Evolutionary conservation across 2,329 filamentous ascomycete species (phyloP).

Genomic region (Byssochlamys sp.): DNA sequence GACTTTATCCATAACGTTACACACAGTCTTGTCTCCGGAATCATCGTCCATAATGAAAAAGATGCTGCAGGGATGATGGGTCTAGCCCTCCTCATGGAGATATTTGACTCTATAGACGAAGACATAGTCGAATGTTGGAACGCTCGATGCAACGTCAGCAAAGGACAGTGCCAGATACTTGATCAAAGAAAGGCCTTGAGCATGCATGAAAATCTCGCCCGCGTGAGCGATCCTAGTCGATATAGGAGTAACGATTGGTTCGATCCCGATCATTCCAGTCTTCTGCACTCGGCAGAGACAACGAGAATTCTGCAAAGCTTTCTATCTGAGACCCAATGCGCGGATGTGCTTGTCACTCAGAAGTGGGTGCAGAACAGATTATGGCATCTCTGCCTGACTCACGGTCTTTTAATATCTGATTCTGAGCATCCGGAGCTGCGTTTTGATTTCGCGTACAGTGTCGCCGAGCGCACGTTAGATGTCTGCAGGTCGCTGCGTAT

Average conservation of each 20-base stretch:
- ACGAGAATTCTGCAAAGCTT: constrained; percentile 10
- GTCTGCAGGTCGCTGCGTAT: constrained; percentile 24
- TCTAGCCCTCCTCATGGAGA: constrained; percentile 34
- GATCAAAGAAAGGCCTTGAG: constrained; percentile 50
- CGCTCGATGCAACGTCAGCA: constrained; percentile 50
- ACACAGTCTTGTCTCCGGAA: constrained; percentile 27
- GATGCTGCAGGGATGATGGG: constrained; percentile 36
- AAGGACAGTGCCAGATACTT: constrained; percentile 55
- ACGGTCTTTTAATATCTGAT: constrained; percentile 26
- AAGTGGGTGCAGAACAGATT: constrained; percentile 37
- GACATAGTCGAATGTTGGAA: constrained; percentile 38
- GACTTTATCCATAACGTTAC: constrained; percentile 30
- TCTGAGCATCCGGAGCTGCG: constrained; percentile 29
- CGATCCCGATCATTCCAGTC: constrained; percentile 21
- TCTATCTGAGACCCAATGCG: constrained; percentile 31
- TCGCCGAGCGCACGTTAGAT: constrained; percentile 26
- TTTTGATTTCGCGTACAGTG: constrained; percentile 26
- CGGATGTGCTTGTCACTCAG: constrained; percentile 35
- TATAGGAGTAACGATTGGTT: constrained; percentile 31
- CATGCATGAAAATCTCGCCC: constrained; percentile 26
- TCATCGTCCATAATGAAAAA: constrained; percentile 36
- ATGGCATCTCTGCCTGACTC: constrained; percentile 33
- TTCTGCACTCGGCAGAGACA: constrained; percentile 5
- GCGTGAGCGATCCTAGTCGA: constrained; percentile 24
- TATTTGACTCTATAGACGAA: constrained; percentile 37